Evolutionary conservation across 306 rosid species (phyloP).

Genomic region (Sicyos baderoa): DNA sequence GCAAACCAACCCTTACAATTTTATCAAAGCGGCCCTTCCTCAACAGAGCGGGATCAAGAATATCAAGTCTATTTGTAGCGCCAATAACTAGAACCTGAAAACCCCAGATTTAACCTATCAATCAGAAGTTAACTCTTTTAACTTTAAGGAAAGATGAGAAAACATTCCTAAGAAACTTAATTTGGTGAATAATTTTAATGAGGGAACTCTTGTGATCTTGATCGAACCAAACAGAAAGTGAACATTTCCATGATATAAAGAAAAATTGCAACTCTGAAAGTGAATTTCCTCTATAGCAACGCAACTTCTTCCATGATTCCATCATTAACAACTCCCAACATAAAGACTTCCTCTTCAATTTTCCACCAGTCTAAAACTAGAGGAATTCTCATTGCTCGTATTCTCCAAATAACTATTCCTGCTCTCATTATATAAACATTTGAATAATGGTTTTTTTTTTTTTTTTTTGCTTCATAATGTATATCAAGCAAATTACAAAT

Average conservation of each 20-base stretch:
- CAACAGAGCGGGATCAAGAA: conserved; percentile 90
- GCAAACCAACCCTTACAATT: conserved; percentile 97
- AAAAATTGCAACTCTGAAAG: neutral
- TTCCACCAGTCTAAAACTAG: neutral
- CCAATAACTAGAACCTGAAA: conserved; percentile 90
- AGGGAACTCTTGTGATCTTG: neutral
- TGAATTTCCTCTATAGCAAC: neutral
- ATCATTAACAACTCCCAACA: neutral
- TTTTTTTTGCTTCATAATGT: too few species aligned
- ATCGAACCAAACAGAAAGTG: neutral
- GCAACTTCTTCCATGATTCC: neutral
- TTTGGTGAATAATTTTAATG: neutral
- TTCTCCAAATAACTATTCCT: neutral
- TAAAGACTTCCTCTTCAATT: neutral
- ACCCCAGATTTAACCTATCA: conserved; percentile 30
- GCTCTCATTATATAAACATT: neutral
- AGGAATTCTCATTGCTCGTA: neutral
- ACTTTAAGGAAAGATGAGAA: conserved; percentile 21
- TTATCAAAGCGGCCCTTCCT: conserved; percentile 99
- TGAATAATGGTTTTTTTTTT: too few species aligned
- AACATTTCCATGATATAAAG: neutral
- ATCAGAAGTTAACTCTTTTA: conserved; percentile 21
- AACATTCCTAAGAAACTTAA: neutral
- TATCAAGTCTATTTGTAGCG: conserved; percentile 96
- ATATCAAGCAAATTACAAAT: neutral